Evolutionary conservation across 73 alveolate genomes (phyloP).

Genomic region (Tetrahymena borealis): DNA sequence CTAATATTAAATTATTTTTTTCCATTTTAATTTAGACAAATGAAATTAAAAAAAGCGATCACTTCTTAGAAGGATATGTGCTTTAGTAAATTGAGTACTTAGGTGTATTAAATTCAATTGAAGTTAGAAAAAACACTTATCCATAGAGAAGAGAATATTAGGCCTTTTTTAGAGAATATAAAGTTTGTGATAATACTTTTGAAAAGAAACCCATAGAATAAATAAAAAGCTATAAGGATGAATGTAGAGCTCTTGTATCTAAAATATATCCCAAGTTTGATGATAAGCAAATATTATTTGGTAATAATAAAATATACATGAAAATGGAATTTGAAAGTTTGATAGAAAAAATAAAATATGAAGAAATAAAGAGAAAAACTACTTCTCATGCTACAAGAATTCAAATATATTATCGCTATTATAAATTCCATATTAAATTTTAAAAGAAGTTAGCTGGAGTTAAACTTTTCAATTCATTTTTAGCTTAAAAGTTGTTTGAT

Average conservation of each 20-base stretch:
- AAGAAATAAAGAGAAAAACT: not conserved
- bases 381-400: not conserved
- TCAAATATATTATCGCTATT: not conserved
- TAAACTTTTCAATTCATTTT: not conserved
- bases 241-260: not conserved
- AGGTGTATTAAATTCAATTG: conserved; percentile 5
- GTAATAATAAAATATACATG: conserved; percentile 15
- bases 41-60: not conserved
- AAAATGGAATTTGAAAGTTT: not conserved
- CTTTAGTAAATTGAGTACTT: conserved; percentile 4
- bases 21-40: not conserved
- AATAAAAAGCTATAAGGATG: not conserved
- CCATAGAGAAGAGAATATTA: conserved; percentile 17
- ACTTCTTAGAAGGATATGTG: not conserved
- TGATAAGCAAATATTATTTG: conserved; percentile 5
- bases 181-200: not conserved
- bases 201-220: not conserved
- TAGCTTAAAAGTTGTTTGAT: not conserved
- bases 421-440: not conserved
- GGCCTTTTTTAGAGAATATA: not conserved
- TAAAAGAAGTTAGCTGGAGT: not conserved
- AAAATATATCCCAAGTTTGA: not conserved
- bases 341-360: not conserved
- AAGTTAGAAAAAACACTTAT: conserved; percentile 19
- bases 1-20: not conserved